Evolutionary conservation across 352 stramenopile species (phyloP), one percentile per base, ranked within the genome.

Genomic region (Pythium pyrilobum): DNA sequence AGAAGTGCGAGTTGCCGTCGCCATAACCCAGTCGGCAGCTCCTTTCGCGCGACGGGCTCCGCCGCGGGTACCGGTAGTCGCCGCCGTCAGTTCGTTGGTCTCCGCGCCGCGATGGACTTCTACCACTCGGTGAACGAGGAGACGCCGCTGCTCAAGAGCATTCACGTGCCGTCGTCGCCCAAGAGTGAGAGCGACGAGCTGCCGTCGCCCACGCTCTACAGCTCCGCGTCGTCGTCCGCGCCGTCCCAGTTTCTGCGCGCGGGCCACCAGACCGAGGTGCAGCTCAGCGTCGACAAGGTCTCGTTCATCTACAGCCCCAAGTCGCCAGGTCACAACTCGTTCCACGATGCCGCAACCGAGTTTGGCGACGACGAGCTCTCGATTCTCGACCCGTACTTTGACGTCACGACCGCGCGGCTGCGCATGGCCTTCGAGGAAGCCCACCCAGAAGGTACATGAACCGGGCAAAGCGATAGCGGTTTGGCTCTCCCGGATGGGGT

Each of bases 381-480:
- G 32, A 89, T 91, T 43, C 51, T 93, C n/a, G 81, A 93, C 31
- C 83, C 83, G 53, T 91, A 90, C 64, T 93, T 93, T 52, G 83
- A 93, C 51, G 78, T 93, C 40, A 93, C 81, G 16, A 55, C 68
- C n/a, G 87, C 81, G 32, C 67, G 83, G 2, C 59, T 92, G 27
- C 77, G 73, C 37, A 70, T 79, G 37, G 80, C 78, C 4, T 93
- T 87, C 63, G 72, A 90, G 51, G 77, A 86, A 32, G 75, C 77
- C 25, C 44, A 62, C 3, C 79, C 77, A 0, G 74, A 85, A 48
- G 66, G 65, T 77, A 34, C 13, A 54, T 34, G 0, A 18, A 32
- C 15, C 9, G 5, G 27, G 37, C 16, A 21, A 21, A 34, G 23
- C 16, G 7, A 15, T 25, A 13, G 25, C 16, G 31, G 11, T n/a